Conservation (phyloP, 441 rosid genomes). For the Jatropha podagrica region DNA sequence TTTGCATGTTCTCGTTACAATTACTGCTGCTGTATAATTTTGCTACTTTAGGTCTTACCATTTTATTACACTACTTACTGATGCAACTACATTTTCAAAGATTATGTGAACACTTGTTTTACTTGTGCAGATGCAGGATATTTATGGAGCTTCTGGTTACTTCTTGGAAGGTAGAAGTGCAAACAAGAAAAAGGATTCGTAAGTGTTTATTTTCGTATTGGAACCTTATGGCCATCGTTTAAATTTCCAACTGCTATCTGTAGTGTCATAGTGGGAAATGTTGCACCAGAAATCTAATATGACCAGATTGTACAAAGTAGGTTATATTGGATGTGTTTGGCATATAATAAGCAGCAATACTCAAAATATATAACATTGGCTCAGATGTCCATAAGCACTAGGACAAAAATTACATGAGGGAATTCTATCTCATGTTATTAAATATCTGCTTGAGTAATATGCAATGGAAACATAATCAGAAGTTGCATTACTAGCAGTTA, state of each 20-base stretch:
- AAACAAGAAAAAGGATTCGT: conserved; percentile 49
- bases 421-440: background rate
- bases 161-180: conserved; percentile 69
- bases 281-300: background rate
- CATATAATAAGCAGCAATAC: background rate
- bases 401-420: background rate
- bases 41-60: background rate
- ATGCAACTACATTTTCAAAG: conserved; percentile 8
- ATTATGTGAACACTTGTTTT: conserved; percentile 25
- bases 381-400: background rate
- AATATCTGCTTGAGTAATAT: background rate
- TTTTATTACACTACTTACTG: conserved; percentile 9
- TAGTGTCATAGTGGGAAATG: background rate
- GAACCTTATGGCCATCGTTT: background rate
- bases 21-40: background rate
- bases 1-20: conserved; percentile 1
- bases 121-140: conserved; percentile 75
- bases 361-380: background rate
- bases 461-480: background rate
- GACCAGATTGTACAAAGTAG: background rate
- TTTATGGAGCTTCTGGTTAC: conserved; percentile 94
- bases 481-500: background rate
- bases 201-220: conserved; percentile 27
- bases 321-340: conserved; percentile 4
- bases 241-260: conserved; percentile 7